These are phyloP conservation scores for Plasmopara muralis DNA, from an alignment of 352 stramenopile species.

Conservation along the genomic window DNA sequence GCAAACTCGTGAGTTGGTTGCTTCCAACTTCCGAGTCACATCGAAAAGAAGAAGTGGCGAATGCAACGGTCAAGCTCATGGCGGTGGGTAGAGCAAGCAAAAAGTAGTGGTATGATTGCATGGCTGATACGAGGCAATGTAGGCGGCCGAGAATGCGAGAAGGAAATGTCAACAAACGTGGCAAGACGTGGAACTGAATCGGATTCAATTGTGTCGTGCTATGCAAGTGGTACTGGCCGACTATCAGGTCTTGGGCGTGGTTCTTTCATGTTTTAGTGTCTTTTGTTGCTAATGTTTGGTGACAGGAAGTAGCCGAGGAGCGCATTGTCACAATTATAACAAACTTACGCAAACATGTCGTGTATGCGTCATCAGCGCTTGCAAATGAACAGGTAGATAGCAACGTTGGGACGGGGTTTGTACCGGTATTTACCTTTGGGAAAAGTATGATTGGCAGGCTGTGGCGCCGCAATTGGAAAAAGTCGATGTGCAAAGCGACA, in stretches of 20 bases:
- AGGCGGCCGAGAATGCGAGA: slow-evolving; percentile 56
- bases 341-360: slow-evolving; percentile 75
- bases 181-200: slow-evolving; percentile 50
- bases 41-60: slow-evolving; percentile 60
- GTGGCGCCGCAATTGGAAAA: slow-evolving; percentile 62
- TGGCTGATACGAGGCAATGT: not conserved
- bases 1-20: slow-evolving; percentile 79
- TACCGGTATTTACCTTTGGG: slow-evolving; percentile 1
- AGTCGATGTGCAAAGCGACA: slow-evolving; percentile 61
- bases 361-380: slow-evolving; percentile 76
- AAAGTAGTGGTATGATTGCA: no score
- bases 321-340: slow-evolving; percentile 61
- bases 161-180: slow-evolving; percentile 60
- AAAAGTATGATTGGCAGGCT: slow-evolving; percentile 83
- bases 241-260: slow-evolving; percentile 74
- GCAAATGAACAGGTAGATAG: slow-evolving; percentile 64
- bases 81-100: slow-evolving; percentile 30
- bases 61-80: slow-evolving; percentile 48
- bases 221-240: slow-evolving; percentile 70
- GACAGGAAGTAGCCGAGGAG: slow-evolving; percentile 74
- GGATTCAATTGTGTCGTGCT: slow-evolving; percentile 59
- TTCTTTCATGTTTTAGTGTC: not conserved
- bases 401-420: not conserved
- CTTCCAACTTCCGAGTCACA: slow-evolving; percentile 54
- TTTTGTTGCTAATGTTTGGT: not conserved